Evolutionary conservation across 495 filamentous ascomycete species (phyloP).

Genomic region (Lindgomyces ingoldianus): DNA sequence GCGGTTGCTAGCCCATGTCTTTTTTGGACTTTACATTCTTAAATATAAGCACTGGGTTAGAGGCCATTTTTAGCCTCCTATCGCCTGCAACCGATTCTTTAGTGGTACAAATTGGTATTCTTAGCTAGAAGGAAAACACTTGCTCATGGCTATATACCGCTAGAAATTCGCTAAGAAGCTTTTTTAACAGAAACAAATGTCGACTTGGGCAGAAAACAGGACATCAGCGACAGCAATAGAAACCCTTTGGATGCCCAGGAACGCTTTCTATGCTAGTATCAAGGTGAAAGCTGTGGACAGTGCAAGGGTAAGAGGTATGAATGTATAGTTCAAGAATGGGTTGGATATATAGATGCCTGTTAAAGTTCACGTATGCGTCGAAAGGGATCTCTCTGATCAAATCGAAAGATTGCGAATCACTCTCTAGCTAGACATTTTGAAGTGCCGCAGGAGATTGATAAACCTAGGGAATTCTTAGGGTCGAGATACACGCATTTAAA

Average conservation of each 20-base stretch:
- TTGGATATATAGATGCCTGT: conserved; percentile 3
- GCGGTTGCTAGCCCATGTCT: too few species aligned
- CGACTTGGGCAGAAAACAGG: not conserved
- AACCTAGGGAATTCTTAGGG: too few species aligned
- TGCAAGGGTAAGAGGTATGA: conserved; percentile 7
- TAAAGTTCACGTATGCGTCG: conserved; percentile 3
- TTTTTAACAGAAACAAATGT: conserved; percentile 7
- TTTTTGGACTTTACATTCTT: not conserved
- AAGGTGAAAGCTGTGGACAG: not conserved
- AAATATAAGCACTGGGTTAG: not conserved
- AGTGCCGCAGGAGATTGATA: conserved; percentile 1
- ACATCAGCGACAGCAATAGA: conserved; percentile 7
- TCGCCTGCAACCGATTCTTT: conserved; percentile 14
- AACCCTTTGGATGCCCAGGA: not conserved
- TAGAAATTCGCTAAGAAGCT: not conserved
- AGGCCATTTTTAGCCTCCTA: too few species aligned
- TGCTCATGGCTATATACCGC: not conserved
- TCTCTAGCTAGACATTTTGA: not conserved
- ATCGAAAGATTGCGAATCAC: conserved; percentile 4
- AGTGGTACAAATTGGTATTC: not conserved
- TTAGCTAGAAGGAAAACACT: conserved; percentile 2
- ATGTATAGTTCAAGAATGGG: conserved; percentile 6
- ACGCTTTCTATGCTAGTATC: not conserved
- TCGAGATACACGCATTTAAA: too few species aligned
- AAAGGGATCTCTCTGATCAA: conserved; percentile 7